A percentile compares a stretch with the other conserved stretches of the same genome.
These are phyloP conservation scores for Setaria viridis DNA, from an alignment of 202 grass and related monocot species.

Conservation along the genomic window DNA sequence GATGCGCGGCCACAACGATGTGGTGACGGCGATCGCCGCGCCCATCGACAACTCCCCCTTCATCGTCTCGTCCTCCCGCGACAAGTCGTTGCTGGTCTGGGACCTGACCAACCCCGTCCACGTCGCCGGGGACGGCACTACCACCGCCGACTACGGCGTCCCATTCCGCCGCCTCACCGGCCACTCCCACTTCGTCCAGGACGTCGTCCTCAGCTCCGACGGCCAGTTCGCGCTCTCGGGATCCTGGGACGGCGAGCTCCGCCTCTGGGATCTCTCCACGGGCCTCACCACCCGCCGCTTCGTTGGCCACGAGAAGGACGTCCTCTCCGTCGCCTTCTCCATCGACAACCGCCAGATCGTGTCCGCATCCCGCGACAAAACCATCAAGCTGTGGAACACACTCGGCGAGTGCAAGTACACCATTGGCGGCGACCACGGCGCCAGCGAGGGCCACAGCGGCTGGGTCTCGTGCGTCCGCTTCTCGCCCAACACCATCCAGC, in stretches of 20 bases:
- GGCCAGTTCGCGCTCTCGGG: conserved; percentile 79
- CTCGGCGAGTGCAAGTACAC: conserved; percentile 92
- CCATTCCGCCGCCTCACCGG: conserved; percentile 80
- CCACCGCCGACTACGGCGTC: conserved; percentile 56
- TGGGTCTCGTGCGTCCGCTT: conserved; percentile 87
- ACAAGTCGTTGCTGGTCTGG: conserved; percentile 86
- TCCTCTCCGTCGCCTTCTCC: conserved; percentile 83
- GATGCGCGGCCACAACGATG: conserved; percentile 68
- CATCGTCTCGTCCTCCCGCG: conserved; percentile 79
- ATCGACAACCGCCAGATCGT: conserved; percentile 86
- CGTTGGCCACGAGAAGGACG: conserved; percentile 75
- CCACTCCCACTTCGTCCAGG: conserved; percentile 82
- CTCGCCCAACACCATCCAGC: conserved; percentile 53
- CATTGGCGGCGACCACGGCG: conserved; percentile 60
- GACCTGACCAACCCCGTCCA: conserved; percentile 65
- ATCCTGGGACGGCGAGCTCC: conserved; percentile 84
- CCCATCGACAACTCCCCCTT: conserved; percentile 69
- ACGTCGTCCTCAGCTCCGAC: conserved; percentile 80
- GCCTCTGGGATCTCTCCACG: conserved; percentile 71
- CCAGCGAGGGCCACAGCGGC: conserved; percentile 60
- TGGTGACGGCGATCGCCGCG: conserved; percentile 72
- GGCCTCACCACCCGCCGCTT: conserved; percentile 65
- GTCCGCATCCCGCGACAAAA: conserved; percentile 74
- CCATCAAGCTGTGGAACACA: conserved; percentile 87
- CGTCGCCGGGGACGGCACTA: conserved; percentile 15